Conservation (phyloP, 345 rosid species). For the Gossypium rotundifolium region DNA sequence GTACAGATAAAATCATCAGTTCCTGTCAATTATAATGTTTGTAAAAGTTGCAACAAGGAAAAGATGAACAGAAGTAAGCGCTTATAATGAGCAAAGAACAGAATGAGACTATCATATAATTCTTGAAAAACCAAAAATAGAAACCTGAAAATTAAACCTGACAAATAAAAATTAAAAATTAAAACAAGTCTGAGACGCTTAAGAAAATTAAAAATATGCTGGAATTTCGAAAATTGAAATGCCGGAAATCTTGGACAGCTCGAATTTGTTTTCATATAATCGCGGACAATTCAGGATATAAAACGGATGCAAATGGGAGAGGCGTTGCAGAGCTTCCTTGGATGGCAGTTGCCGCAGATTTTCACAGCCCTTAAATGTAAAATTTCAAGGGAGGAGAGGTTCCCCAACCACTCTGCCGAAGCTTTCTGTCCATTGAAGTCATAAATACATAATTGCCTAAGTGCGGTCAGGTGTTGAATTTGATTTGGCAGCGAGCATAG, state of each 20-base stretch:
- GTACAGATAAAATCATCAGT: no score
- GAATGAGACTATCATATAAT: no score
- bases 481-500: conserved; percentile 5
- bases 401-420: conserved; percentile 3
- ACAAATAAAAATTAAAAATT: no score
- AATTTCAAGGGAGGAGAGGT: background rate
- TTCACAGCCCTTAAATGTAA: background rate
- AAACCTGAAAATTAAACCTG: no score
- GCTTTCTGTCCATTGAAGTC: background rate
- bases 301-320: background rate
- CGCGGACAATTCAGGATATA: background rate
- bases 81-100: no score
- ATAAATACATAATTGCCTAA: background rate
- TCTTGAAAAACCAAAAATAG: no score
- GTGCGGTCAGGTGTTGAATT: conserved; percentile 4
- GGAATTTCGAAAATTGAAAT: no score
- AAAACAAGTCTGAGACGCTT: no score
- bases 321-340: background rate
- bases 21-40: no score
- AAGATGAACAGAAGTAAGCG: no score
- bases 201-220: no score
- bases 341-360: background rate
- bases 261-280: background rate
- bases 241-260: background rate
- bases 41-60: no score